Evolutionary conservation across 2,329 filamentous ascomycete genomes (phyloP), one percentile per base, ranked within the genome.

Genomic region (Fusarium veterinarium): DNA sequence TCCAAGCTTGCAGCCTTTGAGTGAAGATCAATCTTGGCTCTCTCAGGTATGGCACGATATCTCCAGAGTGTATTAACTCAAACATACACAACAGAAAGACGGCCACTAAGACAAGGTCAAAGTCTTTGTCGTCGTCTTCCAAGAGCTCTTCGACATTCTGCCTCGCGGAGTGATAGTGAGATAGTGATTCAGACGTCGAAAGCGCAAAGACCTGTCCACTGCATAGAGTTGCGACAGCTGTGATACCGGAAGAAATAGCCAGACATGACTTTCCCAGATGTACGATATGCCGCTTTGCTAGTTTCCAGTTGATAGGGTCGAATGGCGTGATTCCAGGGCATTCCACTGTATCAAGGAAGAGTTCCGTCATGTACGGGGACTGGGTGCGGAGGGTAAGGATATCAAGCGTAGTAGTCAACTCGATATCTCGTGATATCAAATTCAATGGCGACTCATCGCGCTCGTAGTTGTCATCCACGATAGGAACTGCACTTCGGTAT

Each of bases 1-100:
- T 2, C 56, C 56, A 59, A 10, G 5, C 8, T 0, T 52, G 20
- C 0, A 59, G 7, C 3, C 56, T 40, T 4, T 0, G 20, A 5
- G 2, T 8, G 11, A 59, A 59, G 3, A 13, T 23, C 3, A 12
- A 19, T 9, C 16, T 7, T 1, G 56, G 33, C 1, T 31, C 44
- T 9, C 35, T 59, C 2, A 59, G 33, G 31, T 40, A 59, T 6
- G 56, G 56, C 4, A 9, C 8, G 17, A 59, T 31, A 25, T 38
- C 25, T 23, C 56, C 44, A 6, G 44, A n/a, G 25, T 59, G 25
- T 0, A 59, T 25, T 12, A 59, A 5, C 11, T 59, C 56, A 49
- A 40, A 59, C 1, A 59, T 3, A 16, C 33, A 59, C 6, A 31
- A 16, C 16, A 59, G 17, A 5, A 59, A 59, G 4, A 20, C 33